Evolutionary conservation across 2,329 filamentous ascomycete genomes (phyloP).

Genomic region (Trichoderma afroharzianum): DNA sequence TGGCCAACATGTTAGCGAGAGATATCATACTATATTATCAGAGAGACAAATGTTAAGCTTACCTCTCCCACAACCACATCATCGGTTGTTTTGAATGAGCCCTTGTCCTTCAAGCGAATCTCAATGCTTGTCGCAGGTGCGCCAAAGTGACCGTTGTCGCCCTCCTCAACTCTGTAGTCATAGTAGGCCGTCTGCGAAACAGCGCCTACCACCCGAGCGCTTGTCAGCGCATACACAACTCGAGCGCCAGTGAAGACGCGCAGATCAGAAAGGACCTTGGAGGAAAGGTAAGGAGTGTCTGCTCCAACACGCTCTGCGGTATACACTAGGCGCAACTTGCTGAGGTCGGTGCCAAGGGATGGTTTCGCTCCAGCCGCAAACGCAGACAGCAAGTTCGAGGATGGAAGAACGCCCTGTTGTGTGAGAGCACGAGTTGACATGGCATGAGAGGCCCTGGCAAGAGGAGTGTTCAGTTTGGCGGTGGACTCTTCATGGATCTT

Average conservation of each 20-base stretch:
- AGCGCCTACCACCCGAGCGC: constrained; percentile 79
- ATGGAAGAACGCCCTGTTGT: constrained; percentile 67
- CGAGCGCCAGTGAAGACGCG: constrained; percentile 76
- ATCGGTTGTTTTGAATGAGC: constrained; percentile 59
- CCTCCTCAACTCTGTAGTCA: constrained; percentile 67
- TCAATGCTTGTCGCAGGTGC: constrained; percentile 77
- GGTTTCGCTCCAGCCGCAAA: constrained; percentile 57
- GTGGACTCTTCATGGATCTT: constrained; percentile 62
- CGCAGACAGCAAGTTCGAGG: constrained; percentile 47
- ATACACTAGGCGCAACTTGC: constrained; percentile 77
- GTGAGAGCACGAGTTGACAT: constrained; percentile 66
- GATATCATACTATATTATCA: not conserved
- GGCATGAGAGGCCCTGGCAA: constrained; percentile 67
- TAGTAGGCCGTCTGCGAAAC: constrained; percentile 84
- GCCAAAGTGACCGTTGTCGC: constrained; percentile 65
- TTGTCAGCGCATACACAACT: constrained; percentile 80
- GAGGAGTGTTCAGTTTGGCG: constrained; percentile 54
- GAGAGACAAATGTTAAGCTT: constrained; percentile 27
- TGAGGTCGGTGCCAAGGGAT: constrained; percentile 57
- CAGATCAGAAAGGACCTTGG: constrained; percentile 71
- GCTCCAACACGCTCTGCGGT: constrained; percentile 69
- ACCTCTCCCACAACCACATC: constrained; percentile 61
- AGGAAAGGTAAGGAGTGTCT: constrained; percentile 60
- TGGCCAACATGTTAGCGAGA: not conserved
- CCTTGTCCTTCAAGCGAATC: constrained; percentile 65